Percentiles rank a stretch among this genome's conserved stretches.
These are phyloP conservation scores for Quercus aquifolioides DNA, from an alignment of 306 rosid genomes.

Conservation along the genomic window DNA sequence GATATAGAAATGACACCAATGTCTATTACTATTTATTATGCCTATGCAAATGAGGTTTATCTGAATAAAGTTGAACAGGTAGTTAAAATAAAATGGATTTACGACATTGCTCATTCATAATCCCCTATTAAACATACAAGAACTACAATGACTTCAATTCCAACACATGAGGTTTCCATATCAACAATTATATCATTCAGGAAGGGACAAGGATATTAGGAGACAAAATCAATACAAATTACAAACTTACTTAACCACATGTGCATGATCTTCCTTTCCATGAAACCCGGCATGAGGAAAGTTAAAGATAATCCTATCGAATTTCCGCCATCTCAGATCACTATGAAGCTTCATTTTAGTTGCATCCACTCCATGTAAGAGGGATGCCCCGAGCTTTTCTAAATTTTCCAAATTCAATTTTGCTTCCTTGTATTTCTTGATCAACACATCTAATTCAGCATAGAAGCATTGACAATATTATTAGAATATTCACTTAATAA, in stretches of 20 bases:
- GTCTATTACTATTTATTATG: neutral
- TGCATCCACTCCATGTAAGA: constrained; percentile 53
- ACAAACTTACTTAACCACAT: constrained; percentile 38
- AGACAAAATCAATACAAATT: neutral
- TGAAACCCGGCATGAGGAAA: no score
- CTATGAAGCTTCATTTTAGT: constrained; percentile 41
- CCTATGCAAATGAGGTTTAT: neutral
- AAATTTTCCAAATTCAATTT: constrained; percentile 39
- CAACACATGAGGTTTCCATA: neutral
- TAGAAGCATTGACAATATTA: constrained; percentile 4
- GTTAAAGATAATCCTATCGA: constrained; percentile 34
- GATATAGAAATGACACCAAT: neutral
- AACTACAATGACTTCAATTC: neutral
- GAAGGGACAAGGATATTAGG: neutral
- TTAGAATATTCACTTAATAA: no score
- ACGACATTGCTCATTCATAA: neutral
- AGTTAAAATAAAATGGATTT: neutral
- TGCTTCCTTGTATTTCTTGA: constrained; percentile 49
- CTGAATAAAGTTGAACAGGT: neutral
- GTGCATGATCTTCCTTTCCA: constrained; percentile 19
- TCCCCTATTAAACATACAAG: neutral
- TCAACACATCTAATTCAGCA: constrained; percentile 32
- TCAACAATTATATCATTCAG: neutral
- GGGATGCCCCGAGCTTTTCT: constrained; percentile 37
- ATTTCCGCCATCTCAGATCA: constrained; percentile 31